Percentiles rank a stretch among this genome's conserved stretches.
phyloP scores from a whole-genome alignment of 257 asterid species.

The Eucommia ulmoides region DNA sequence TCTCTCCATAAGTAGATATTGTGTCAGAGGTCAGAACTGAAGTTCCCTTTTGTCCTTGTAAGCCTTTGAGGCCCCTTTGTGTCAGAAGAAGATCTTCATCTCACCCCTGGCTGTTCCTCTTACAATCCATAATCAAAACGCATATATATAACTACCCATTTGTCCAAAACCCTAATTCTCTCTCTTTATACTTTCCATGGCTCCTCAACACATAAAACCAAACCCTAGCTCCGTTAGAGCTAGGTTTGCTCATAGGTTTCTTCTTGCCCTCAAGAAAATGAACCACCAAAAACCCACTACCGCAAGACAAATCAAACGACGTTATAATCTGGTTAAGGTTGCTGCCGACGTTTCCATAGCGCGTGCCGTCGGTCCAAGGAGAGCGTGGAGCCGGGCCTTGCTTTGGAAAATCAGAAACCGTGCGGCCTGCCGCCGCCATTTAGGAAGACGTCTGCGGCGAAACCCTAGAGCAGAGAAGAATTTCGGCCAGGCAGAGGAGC shows the following conservation, averaged over 20 bases:
- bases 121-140: conserved; percentile 3
- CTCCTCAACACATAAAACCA: conserved; percentile 28
- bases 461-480: too few species aligned
- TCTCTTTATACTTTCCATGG: too few species aligned
- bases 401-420: conserved; percentile 29
- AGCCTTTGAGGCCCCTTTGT: conserved; percentile 36
- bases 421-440: neutral
- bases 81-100: conserved; percentile 59
- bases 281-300: conserved; percentile 6
- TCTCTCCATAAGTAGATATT: conserved; percentile 31
- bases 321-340: conserved; percentile 28
- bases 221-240: conserved; percentile 30
- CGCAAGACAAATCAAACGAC: conserved; percentile 8
- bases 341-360: conserved; percentile 75
- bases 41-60: conserved; percentile 33
- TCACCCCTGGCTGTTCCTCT: conserved; percentile 4
- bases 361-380: conserved; percentile 39
- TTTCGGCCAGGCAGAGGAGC: conserved; percentile 30
- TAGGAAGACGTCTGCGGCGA: too few species aligned
- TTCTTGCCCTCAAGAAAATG: conserved; percentile 34
- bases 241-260: conserved; percentile 40
- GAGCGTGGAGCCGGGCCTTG: conserved; percentile 64
- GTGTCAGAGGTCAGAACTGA: conserved; percentile 30
- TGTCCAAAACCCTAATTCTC: too few species aligned
- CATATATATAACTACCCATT: neutral